These are phyloP conservation scores for Russula vinacea DNA, from an alignment of 768 basidiomycete genomes.

Conservation along the genomic window DNA sequence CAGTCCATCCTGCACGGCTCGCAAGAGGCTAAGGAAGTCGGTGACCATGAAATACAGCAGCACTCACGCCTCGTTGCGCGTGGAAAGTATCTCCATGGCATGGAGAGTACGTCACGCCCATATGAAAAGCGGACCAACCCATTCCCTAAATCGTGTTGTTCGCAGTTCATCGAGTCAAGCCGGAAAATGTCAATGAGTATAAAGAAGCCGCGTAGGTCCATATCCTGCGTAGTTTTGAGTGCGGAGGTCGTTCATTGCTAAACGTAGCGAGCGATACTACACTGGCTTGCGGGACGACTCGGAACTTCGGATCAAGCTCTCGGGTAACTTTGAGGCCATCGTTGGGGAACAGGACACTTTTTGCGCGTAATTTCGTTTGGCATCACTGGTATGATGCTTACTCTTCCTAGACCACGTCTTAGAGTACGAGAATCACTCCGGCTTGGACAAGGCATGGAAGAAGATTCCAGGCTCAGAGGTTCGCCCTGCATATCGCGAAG, in stretches of 20 bases:
- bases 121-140: conserved; percentile 7
- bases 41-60: conserved; percentile 70
- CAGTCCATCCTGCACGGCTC: conserved; percentile 93
- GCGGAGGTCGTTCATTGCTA: conserved; percentile 22
- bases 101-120: conserved; percentile 61
- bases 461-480: conserved; percentile 68
- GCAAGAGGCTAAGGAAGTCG: conserved; percentile 79
- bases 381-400: conserved; percentile 13
- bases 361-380: conserved; percentile 40
- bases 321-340: conserved; percentile 89
- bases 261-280: conserved; percentile 75
- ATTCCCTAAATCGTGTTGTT: conserved; percentile 17
- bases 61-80: conserved; percentile 88
- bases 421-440: conserved; percentile 92
- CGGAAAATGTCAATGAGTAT: conserved; percentile 77
- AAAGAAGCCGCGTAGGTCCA: conserved; percentile 76
- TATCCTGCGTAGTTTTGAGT: conserved; percentile 3
- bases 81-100: conserved; percentile 90
- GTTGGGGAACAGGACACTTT: conserved; percentile 91
- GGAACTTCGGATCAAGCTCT: conserved; percentile 77
- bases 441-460: conserved; percentile 73
- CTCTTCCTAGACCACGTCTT: conserved; percentile 58
- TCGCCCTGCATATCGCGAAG: conserved; percentile 29
- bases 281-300: conserved; percentile 71
- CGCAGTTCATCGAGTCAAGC: conserved; percentile 82